phyloP scores from a whole-genome alignment of 2,329 filamentous ascomycete species.

The Sporothrix pseudoabietina region DNA sequence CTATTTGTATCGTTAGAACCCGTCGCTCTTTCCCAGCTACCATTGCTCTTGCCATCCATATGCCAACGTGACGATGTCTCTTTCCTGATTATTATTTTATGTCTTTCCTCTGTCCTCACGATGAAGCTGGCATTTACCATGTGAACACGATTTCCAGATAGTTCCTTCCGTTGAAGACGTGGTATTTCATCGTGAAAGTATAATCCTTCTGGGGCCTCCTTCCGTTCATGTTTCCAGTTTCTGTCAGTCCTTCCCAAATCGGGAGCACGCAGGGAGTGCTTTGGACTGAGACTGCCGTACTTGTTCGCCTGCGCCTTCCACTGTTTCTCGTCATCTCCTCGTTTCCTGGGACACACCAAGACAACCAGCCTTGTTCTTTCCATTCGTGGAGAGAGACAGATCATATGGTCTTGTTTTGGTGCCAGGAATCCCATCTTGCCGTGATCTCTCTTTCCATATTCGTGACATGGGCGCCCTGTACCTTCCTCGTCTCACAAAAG shows the following conservation, averaged over 20 bases:
- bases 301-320: neutral
- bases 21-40: neutral
- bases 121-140: neutral
- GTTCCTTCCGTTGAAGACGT: neutral
- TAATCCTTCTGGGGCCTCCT: constrained; percentile 1
- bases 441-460: neutral
- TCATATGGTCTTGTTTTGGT: neutral
- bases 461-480: neutral
- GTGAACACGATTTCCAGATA: neutral
- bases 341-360: constrained; percentile 3
- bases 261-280: neutral
- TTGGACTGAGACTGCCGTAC: constrained; percentile 8
- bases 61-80: neutral
- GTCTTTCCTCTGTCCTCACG: neutral
- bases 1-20: neutral
- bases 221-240: neutral
- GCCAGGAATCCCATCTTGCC: neutral
- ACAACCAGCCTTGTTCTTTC: constrained; percentile 8
- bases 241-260: neutral
- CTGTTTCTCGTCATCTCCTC: neutral
- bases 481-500: constrained; percentile 1
- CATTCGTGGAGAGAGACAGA: neutral
- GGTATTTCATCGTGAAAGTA: neutral
- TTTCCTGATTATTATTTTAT: neutral
- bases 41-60: neutral